phyloP scores from a whole-genome alignment of 2,329 filamentous ascomycete species.

The Lasiodiplodia gonubiensis region DNA sequence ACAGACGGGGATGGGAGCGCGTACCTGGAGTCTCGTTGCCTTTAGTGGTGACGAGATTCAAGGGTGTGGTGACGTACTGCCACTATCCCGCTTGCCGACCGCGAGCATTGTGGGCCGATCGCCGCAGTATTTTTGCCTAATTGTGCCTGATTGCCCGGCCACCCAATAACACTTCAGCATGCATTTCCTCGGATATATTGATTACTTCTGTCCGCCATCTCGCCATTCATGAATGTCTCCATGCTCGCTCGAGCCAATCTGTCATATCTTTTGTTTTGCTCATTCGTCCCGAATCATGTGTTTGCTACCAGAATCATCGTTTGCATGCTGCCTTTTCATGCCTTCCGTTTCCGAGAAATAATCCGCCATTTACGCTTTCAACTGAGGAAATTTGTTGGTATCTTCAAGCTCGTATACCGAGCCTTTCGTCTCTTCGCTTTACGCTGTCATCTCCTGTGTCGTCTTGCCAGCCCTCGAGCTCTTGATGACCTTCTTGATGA shows the following conservation, averaged over 20 bases:
- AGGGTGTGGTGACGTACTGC: constrained; percentile 12
- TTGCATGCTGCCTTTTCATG: background rate
- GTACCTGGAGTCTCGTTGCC: constrained; percentile 6
- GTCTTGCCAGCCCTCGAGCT: constrained; percentile 48
- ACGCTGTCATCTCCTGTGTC: constrained; percentile 46
- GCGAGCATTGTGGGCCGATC: constrained; percentile 1
- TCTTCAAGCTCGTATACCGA: background rate
- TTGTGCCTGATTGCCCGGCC: constrained; percentile 6
- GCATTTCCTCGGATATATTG: background rate
- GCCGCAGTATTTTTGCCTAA: constrained; percentile 3
- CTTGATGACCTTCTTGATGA: constrained; percentile 70
- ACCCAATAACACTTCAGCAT: background rate
- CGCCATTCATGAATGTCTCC: background rate
- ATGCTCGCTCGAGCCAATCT: background rate
- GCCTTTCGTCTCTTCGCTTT: background rate
- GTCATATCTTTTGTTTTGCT: constrained; percentile 1
- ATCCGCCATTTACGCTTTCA: background rate
- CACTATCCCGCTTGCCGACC: background rate
- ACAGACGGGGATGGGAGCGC: background rate
- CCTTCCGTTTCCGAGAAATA: background rate
- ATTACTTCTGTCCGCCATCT: background rate
- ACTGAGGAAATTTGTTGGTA: constrained; percentile 16
- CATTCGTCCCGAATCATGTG: background rate
- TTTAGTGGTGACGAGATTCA: constrained; percentile 4
- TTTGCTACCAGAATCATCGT: background rate